Evolutionary conservation across 73 alveolate genomes (phyloP), one percentile per base, ranked within the genome.

Genomic region (Paramecium biaurelia): DNA sequence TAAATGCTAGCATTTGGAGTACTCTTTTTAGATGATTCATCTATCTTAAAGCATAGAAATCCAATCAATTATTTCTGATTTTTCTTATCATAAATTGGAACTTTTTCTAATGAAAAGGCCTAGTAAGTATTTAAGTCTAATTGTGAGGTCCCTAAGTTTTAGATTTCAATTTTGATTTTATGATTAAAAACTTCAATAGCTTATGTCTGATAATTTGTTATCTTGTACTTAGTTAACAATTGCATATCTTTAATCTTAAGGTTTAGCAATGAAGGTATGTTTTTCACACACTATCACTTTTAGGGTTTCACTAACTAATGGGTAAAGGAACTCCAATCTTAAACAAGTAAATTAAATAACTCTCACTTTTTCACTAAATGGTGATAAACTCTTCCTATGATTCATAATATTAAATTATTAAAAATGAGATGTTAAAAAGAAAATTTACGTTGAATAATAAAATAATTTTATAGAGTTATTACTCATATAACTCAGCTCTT

Each of bases 51-150:
- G 34, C 90, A 79, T 7, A 79, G 49, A 21, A 79, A 79, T 30
- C 90, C 90, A 18, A 79, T 79, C 26, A 79, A 79, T 79, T 79
- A 18, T 47, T 79, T 79, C 11, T 42, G 84, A 26, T 63, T 30
- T 30, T 63, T 63, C 47, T 30, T 45, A 24, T 79, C 70, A 47
- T 79, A 79, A 18, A 79, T 47, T 30, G 90, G 90, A 43, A 79
- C 90, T 79, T 79, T 79, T 47, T 79, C 90, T 42, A 79, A 79
- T 79, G 90, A 79, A 47, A 79, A 79, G 12, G 90, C 90, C 24
- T 79, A 79, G 28, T 43, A 79, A 11, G 90, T 79, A 24, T 79
- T 79, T 8, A 79, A 42, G 30, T 79, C 90, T 79, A 79, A 30
- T 24, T 42, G 10, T 14, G 90, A 79, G 7, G n/a, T 23, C 20